Base-by-base conservation (phyloP, 176 grass and related monocot species). In the Lolium rigidum region DNA sequence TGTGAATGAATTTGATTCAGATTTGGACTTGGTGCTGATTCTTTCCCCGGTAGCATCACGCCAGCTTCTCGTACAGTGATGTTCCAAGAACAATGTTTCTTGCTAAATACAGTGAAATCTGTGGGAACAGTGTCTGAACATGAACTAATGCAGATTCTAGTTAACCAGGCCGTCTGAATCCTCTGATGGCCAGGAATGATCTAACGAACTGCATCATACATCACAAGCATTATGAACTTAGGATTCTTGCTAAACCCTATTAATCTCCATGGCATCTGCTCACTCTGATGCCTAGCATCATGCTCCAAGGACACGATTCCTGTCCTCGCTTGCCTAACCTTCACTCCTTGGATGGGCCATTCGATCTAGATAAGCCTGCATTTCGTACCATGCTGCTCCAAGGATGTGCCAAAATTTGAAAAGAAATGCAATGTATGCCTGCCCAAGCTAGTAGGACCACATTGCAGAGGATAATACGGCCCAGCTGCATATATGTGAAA, bases 1-100 rank as follows among this genome's bases (percentile, higher is more conserved):
- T 55, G 31, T 1, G 24, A 86, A 28, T 78, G 25, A 41, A 82
- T 75, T 89, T 66, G 82, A 76, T 49, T 81, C 46, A 77, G 56
- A 10, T n/a, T 43, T 52, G 64, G 56, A 44, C 20, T 12, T 80
- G 12, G 71, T 21, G 21, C 54, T 39, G 26, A 52, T 81, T 38
- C 50, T 70, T 82, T 35, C 31, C 75, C 39, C n/a, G n/a, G 63
- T 69, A 60, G 52, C 73, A 81, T 47, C 77, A 21, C 74, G 70
- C 57, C 20, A 71, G 43, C 62, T 17, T 43, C 44, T 73, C 10
- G 51, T 61, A 24, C 82, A 62, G 64, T 43, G 41, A 43, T 43
- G 41, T 5, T 43, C 41, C 41, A 43, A 43, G 41, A 43, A 43
- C 51, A 26, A 61, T 72, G 12, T 28, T 70, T 85, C 37, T 76